Conservation (phyloP, 2,329 filamentous ascomycete genomes). For the Fusarium musae region DNA sequence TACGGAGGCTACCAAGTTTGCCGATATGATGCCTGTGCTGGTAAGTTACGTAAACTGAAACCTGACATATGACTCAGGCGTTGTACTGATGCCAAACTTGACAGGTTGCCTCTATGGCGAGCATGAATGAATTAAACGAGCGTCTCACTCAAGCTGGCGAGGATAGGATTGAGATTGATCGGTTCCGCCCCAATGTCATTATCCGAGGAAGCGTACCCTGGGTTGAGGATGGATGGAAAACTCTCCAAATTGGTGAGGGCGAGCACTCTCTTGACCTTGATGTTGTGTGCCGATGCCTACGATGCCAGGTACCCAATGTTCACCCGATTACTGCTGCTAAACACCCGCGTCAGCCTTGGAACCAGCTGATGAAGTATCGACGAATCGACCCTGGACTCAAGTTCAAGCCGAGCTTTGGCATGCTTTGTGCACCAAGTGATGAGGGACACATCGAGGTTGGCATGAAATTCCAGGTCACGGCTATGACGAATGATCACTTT, state of each 20-base stretch:
- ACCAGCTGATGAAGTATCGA: constrained; percentile 69
- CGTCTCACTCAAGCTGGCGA: constrained; percentile 57
- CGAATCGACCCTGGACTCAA: constrained; percentile 69
- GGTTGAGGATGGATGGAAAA: constrained; percentile 73
- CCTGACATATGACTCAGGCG: constrained; percentile 50
- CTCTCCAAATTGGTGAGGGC: constrained; percentile 56
- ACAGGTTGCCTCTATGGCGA: constrained; percentile 65
- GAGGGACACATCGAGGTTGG: constrained; percentile 67
- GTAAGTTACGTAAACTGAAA: background rate
- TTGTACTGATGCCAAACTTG: constrained; percentile 68
- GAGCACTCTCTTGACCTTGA: constrained; percentile 58
- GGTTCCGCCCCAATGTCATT: constrained; percentile 73
- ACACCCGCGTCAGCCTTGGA: constrained; percentile 69
- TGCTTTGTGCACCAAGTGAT: constrained; percentile 68
- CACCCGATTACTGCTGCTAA: constrained; percentile 69
- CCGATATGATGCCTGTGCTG: constrained; percentile 55
- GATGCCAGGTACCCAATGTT: constrained; percentile 74
- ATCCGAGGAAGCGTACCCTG: constrained; percentile 66
- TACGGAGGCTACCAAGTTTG: constrained; percentile 65
- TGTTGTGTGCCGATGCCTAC: constrained; percentile 67
- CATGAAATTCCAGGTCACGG: constrained; percentile 66
- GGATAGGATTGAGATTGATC: constrained; percentile 66
- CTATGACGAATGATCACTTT: constrained; percentile 65
- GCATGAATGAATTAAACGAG: constrained; percentile 67
- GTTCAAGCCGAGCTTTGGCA: constrained; percentile 75